phyloP scores from a whole-genome alignment of 2,329 filamentous ascomycete species.

The Dothistroma pini region DNA sequence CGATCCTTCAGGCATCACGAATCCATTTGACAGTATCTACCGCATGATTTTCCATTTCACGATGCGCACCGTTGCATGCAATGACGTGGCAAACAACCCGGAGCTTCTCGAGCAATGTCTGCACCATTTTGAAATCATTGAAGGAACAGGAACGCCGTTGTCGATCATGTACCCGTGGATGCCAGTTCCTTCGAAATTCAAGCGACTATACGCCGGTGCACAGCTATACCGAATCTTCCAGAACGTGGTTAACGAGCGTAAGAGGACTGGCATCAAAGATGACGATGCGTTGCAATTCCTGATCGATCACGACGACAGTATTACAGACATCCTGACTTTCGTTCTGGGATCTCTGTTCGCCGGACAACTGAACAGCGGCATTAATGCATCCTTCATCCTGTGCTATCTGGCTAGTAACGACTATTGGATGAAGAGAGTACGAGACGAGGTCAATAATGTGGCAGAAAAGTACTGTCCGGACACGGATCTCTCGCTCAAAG shows the following conservation, averaged over 20 bases:
- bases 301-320: conserved; percentile 50
- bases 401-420: conserved; percentile 48
- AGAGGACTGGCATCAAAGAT: conserved; percentile 40
- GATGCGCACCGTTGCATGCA: conserved; percentile 53
- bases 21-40: conserved; percentile 55
- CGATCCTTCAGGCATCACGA: conserved; percentile 38
- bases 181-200: conserved; percentile 44
- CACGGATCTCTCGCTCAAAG: conserved; percentile 33
- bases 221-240: conserved; percentile 50
- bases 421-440: conserved; percentile 45
- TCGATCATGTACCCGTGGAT: conserved; percentile 54
- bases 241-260: conserved; percentile 47
- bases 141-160: conserved; percentile 42
- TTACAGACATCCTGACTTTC: conserved; percentile 41
- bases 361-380: conserved; percentile 55
- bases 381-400: conserved; percentile 54
- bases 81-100: conserved; percentile 52
- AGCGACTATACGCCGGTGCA: conserved; percentile 45
- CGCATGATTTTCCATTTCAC: conserved; percentile 55
- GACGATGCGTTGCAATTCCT: conserved; percentile 54
- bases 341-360: conserved; percentile 54
- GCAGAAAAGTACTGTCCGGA: conserved; percentile 43
- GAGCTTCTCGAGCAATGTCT: conserved; percentile 43
- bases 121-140: conserved; percentile 47
- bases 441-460: conserved; percentile 47